phyloP scores from a whole-genome alignment of 352 stramenopile species.

The Peronospora belbahrii region DNA sequence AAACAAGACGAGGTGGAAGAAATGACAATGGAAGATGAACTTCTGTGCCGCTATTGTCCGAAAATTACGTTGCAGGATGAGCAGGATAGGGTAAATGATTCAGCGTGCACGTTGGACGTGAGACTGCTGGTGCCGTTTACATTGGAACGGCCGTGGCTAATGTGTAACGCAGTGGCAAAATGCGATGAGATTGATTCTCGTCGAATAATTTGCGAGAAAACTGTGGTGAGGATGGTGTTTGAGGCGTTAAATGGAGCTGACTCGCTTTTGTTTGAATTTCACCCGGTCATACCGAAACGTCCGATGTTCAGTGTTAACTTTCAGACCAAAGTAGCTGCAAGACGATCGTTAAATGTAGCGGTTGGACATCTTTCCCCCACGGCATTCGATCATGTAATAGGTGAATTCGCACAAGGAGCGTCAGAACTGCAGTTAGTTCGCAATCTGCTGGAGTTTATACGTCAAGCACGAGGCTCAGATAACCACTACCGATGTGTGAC shows the following conservation, averaged over 20 bases:
- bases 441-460: constrained; percentile 28
- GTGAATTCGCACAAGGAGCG: constrained; percentile 25
- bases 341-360: constrained; percentile 16
- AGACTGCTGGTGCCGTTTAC: constrained; percentile 16
- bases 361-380: constrained; percentile 47
- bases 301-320: constrained; percentile 36
- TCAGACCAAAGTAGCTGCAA: constrained; percentile 12
- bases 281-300: neutral
- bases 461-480: constrained; percentile 4
- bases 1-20: constrained; percentile 13
- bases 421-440: constrained; percentile 49
- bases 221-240: constrained; percentile 44
- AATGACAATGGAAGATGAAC: constrained; percentile 14
- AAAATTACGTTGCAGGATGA: constrained; percentile 4
- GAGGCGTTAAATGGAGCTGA: constrained; percentile 45
- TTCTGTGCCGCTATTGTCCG: constrained; percentile 43
- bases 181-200: constrained; percentile 4
- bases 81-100: constrained; percentile 10
- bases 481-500: constrained; percentile 24
- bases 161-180: constrained; percentile 25
- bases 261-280: constrained; percentile 45
- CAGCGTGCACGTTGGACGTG: constrained; percentile 10
- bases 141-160: constrained; percentile 29
- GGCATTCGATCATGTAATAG: constrained; percentile 27
- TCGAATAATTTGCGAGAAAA: constrained; percentile 41